These are phyloP conservation scores for Dendrobium chrysotoxum DNA, from an alignment of 106 monocot genomes.

Conservation along the genomic window DNA sequence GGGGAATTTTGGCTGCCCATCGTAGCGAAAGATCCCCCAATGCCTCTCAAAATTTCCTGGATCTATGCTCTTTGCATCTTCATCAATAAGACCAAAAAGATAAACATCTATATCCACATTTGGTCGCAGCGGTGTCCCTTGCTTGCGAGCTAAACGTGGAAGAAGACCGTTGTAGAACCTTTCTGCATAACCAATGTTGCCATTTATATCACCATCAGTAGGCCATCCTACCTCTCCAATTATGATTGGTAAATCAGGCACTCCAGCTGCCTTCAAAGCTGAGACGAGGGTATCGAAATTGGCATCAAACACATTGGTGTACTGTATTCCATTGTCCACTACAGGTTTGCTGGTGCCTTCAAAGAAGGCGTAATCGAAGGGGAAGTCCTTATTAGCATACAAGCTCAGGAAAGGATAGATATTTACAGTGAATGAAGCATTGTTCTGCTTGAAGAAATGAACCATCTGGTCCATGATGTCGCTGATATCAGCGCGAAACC, in stretches of 20 bases:
- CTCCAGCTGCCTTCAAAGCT: conserved; percentile 29
- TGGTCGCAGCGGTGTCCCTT: conserved; percentile 36
- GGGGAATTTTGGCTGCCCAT: conserved; percentile 57
- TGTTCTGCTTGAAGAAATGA: conserved; percentile 32
- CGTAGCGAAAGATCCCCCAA: conserved; percentile 54
- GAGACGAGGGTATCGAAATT: conserved; percentile 53
- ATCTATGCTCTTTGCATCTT: conserved; percentile 61
- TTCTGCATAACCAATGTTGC: conserved; percentile 23
- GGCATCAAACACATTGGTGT: conserved; percentile 63
- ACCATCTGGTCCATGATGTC: conserved; percentile 41
- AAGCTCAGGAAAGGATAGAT: conserved; percentile 57
- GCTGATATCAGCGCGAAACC: conserved; percentile 37
- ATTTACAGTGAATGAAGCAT: conserved; percentile 54
- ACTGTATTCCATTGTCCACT: conserved; percentile 20
- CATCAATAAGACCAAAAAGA: conserved; percentile 52
- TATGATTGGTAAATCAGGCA: conserved; percentile 28
- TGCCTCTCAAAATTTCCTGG: conserved; percentile 66
- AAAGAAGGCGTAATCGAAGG: conserved; percentile 56
- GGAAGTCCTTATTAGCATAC: conserved; percentile 30
- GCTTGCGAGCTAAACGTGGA: conserved; percentile 24
- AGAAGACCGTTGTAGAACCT: conserved; percentile 43
- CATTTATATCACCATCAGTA: conserved; percentile 48
- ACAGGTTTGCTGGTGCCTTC: conserved; percentile 22
- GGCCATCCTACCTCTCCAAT: conserved; percentile 56
- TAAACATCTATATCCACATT: conserved; percentile 40